phyloP scores from a whole-genome alignment of 1,284 basidiomycete genomes.

The Pterulicium gracile region DNA sequence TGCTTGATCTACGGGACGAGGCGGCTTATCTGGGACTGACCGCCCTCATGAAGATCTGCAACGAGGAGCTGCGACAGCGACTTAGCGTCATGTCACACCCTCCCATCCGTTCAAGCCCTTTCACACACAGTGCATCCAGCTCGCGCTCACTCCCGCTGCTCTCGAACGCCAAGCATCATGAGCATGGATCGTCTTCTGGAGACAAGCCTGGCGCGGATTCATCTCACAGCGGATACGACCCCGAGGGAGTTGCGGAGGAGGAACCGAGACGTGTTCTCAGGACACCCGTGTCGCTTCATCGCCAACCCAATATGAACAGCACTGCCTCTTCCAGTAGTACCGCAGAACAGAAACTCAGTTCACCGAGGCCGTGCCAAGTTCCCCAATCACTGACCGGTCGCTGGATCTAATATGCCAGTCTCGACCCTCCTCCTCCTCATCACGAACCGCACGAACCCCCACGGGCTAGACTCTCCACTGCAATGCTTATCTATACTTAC shows the following conservation, averaged over 20 bases:
- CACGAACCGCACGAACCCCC: too few species aligned
- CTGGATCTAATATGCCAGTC: not conserved
- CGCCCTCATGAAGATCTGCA: conserved; percentile 49
- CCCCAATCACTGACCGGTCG: not conserved
- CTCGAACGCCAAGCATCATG: too few species aligned
- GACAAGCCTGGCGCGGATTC: not conserved
- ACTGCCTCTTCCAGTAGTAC: too few species aligned
- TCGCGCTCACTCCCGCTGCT: conserved; percentile 17
- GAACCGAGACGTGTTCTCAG: not conserved
- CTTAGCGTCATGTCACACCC: conserved; percentile 25
- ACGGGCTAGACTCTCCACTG: too few species aligned
- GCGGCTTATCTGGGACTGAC: conserved; percentile 58
- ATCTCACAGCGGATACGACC: not conserved
- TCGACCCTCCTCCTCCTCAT: too few species aligned
- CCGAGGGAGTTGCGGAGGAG: not conserved
- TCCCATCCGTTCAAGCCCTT: conserved; percentile 20
- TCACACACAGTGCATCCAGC: conserved; percentile 8
- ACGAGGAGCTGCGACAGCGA: conserved; percentile 46
- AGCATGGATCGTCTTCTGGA: not conserved
- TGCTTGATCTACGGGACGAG: conserved; percentile 67
- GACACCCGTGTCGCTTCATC: not conserved
- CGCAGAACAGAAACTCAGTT: not conserved
- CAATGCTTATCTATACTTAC: too few species aligned
- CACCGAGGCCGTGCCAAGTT: not conserved
- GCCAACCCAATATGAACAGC: not conserved